phyloP scores from a whole-genome alignment of 176 grass and related monocot genomes.

The Bonia amplexicaulis region DNA sequence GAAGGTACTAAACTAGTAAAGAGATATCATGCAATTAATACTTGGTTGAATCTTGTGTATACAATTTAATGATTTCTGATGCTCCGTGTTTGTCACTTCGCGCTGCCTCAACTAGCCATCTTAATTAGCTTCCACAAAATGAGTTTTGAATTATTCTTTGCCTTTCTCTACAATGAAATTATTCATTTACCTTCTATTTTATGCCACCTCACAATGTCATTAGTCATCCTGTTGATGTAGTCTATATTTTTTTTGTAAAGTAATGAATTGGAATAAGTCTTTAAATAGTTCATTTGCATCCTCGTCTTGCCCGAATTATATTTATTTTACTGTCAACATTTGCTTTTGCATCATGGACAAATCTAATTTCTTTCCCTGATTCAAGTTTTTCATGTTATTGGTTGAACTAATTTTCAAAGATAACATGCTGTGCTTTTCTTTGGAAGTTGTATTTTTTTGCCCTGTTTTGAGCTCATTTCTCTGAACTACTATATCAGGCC shows the following conservation, averaged over 20 bases:
- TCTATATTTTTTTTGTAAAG: not conserved
- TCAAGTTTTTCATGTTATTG: not conserved
- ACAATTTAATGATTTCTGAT: not conserved
- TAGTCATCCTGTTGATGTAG: not conserved
- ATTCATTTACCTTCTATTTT: constrained; percentile 1
- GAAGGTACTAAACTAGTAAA: not conserved
- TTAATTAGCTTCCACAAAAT: not conserved
- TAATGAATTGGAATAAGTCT: constrained; percentile 7
- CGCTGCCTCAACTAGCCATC: not conserved
- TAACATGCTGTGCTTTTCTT: not conserved
- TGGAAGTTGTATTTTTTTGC: constrained; percentile 5
- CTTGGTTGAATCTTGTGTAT: not conserved
- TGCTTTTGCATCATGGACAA: constrained; percentile 3
- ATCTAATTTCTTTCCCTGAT: constrained; percentile 11
- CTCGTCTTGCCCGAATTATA: not conserved
- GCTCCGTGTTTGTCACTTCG: not conserved
- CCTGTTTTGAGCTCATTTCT: constrained; percentile 5
- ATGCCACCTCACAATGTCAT: not conserved
- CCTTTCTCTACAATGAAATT: not conserved
- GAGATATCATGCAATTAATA: constrained; percentile 12
- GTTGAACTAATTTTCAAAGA: not conserved
- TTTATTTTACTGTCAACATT: not conserved
- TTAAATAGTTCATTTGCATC: not conserved
- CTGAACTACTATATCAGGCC: constrained; percentile 40
- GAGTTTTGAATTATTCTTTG: not conserved